Evolutionary conservation across 2,329 filamentous ascomycete genomes (phyloP), one percentile per base, ranked within the genome.

Genomic region (Paecilomyces niveus): DNA sequence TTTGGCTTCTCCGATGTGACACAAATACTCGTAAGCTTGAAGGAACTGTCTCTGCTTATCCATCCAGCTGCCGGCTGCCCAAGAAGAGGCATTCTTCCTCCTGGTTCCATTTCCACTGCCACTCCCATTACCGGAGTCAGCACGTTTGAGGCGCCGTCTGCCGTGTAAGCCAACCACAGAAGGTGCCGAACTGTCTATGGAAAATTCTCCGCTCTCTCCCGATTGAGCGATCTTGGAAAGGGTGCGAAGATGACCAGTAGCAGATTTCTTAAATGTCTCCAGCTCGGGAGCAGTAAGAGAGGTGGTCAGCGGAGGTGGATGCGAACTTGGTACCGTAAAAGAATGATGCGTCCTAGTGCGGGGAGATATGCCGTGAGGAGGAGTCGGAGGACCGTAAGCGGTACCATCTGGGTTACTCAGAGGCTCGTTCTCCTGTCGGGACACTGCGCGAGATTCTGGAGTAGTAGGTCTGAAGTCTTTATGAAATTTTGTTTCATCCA

Each of bases 1-100:
- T 72, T 97, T 97, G 22, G 94, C 94, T 78, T 99, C 94, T 72
- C 94, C 94, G 64, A 99, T 97, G 70, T 99, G 94, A 72, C 94
- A 99, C 39, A 99, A 87, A 72, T 99, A 99, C 73, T 99, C 94
- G 71, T 99, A 99, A 6, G 94, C 94, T 74, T 96, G 90, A 56
- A 99, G 78, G 68, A 97, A 97, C 72, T 97, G 93, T 26, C 94
- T 85, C 72, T 99, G 93, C 71, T 96, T 94, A 73, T 99, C 94
- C 93, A 99, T 99, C 94, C 94, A 99, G 71, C 93, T 96, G 54
- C 89, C 85, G 21, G 87, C 87, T 62, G 90, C 85, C 88, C 92
- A 94, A 54, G 86, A 83, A 64, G 88, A 90, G 26, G 76, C 80
- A 58, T 77, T 79, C 79, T 62, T 81, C 76, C 51, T 80, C 75